Conservation (phyloP, 2,329 filamentous ascomycete species). For the Fusarium piperis region DNA sequence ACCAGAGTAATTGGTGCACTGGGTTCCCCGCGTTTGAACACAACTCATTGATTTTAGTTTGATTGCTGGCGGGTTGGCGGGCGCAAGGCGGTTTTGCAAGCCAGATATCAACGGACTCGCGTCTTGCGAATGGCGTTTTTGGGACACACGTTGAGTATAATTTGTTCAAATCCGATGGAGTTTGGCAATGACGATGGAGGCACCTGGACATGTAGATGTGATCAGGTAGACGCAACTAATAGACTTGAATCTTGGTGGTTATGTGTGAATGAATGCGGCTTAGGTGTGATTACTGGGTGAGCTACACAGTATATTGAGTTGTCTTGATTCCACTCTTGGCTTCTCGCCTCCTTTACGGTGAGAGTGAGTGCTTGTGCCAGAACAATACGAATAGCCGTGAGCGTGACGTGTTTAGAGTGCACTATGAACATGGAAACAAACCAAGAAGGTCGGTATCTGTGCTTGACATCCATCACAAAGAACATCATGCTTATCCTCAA, state of each 20-base stretch:
- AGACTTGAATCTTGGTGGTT: slow-evolving; percentile 3
- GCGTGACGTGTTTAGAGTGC: background rate
- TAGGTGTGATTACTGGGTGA: background rate
- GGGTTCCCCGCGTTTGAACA: slow-evolving; percentile 2
- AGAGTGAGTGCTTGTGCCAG: background rate
- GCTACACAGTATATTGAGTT: background rate
- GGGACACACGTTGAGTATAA: slow-evolving; percentile 27
- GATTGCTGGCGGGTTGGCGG: slow-evolving; percentile 20
- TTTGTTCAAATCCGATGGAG: slow-evolving; percentile 16
- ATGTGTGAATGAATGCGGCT: background rate
- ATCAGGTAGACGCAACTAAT: slow-evolving; percentile 24
- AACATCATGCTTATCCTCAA: background rate
- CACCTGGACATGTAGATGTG: slow-evolving; percentile 9
- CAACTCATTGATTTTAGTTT: slow-evolving; percentile 19
- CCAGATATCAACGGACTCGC: slow-evolving; percentile 36
- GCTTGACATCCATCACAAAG: background rate
- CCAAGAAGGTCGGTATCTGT: background rate
- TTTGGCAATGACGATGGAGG: slow-evolving; percentile 2
- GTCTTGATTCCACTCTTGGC: background rate
- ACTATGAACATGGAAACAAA: background rate
- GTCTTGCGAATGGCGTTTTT: slow-evolving; percentile 40
- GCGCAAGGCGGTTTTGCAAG: slow-evolving; percentile 30
- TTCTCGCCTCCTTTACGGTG: background rate
- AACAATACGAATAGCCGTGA: background rate
- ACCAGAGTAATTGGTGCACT: background rate